A percentile compares a stretch with the other conserved stretches of the same genome.
These are phyloP conservation scores for Dendrobium officinale DNA, from an alignment of 106 monocot genomes.

Conservation along the genomic window DNA sequence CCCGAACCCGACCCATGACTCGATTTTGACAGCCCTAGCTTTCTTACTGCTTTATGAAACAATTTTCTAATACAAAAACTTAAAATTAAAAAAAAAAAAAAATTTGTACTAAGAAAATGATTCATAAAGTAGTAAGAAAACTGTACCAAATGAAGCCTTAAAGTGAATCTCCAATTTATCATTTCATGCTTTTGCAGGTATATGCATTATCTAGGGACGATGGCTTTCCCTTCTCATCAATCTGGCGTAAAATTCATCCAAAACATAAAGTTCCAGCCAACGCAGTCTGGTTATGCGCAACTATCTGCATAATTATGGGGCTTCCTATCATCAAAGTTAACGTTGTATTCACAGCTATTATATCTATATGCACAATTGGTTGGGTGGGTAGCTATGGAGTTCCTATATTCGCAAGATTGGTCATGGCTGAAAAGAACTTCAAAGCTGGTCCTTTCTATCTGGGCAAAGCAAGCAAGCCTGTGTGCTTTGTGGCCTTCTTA, in stretches of 20 bases:
- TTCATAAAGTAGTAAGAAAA: too few relatives aligned
- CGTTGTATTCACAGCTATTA: slow-evolving; percentile 71
- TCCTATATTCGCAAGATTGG: slow-evolving; percentile 69
- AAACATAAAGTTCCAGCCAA: slow-evolving; percentile 61
- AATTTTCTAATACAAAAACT: too few relatives aligned
- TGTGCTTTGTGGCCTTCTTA: slow-evolving; percentile 58
- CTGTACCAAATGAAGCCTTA: too few relatives aligned
- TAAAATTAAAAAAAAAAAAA: too few relatives aligned
- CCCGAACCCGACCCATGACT: too few relatives aligned
- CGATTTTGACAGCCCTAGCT: too few relatives aligned
- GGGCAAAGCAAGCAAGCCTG: slow-evolving; percentile 38
- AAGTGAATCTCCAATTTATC: too few relatives aligned
- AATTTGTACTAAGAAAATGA: too few relatives aligned
- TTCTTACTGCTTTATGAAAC: too few relatives aligned
- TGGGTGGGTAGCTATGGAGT: slow-evolving; percentile 79
- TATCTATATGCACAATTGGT: slow-evolving; percentile 55
- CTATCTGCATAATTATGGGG: slow-evolving; percentile 52
- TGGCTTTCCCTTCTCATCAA: slow-evolving; percentile 60
- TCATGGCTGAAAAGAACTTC: slow-evolving; percentile 58
- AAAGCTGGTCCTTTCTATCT: slow-evolving; percentile 60
- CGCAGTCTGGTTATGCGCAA: slow-evolving; percentile 63
- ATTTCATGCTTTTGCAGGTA: slow-evolving; percentile 23
- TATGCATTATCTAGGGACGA: slow-evolving; percentile 70
- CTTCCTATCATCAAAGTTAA: slow-evolving; percentile 57
- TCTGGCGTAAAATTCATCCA: slow-evolving; percentile 62